Evolutionary conservation across 2,329 filamentous ascomycete genomes (phyloP), one percentile per base, ranked within the genome.

Genomic region (Beauveria caledonica): DNA sequence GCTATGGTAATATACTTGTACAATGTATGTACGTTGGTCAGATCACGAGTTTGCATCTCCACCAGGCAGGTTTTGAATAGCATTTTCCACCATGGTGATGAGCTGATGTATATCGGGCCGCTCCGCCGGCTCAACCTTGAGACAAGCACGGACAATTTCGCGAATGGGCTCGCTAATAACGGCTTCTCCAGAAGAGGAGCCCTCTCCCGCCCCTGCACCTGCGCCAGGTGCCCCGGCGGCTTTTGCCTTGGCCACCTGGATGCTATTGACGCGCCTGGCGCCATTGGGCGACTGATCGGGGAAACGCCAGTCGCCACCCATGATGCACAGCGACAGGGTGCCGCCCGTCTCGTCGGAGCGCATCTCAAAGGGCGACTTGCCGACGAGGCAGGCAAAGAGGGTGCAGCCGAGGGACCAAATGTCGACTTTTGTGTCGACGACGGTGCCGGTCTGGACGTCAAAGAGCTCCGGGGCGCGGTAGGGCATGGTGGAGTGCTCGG

Each of bases 401-500:
- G 94, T 97, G 78, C 94, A 97, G 56, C 94, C 94, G 23, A 99
- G 78, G 17, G 90, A 96, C 94, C 94, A 99, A 65, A 99, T 96
- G 73, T 99, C 94, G 45, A 96, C 91, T 72, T 97, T 97, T 13
- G 92, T 96, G 74, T 97, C 94, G 69, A 99, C 88, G 55, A 91
- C 85, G 53, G 88, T 87, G 64, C 90, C 93, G 3, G 92, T 97
- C 76, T 96, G 96, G 60, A 97, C 94, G 73, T 99, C 94, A 74
- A 99, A 99, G 63, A 99, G 86, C 75, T 99, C 94, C 0, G 94
- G 94, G 1, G 94, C 94, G 62, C 94, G 91, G 77, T 99, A 99
- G 0, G 94, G 92, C 93, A 99, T 97, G 45, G 94, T 99, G 65
- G 87, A 93, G 79, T 97, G 93, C 73, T 99, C 94, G 59, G 93